Base-by-base conservation (phyloP, 352 stramenopile genomes). In the Pythium insidiosum region DNA sequence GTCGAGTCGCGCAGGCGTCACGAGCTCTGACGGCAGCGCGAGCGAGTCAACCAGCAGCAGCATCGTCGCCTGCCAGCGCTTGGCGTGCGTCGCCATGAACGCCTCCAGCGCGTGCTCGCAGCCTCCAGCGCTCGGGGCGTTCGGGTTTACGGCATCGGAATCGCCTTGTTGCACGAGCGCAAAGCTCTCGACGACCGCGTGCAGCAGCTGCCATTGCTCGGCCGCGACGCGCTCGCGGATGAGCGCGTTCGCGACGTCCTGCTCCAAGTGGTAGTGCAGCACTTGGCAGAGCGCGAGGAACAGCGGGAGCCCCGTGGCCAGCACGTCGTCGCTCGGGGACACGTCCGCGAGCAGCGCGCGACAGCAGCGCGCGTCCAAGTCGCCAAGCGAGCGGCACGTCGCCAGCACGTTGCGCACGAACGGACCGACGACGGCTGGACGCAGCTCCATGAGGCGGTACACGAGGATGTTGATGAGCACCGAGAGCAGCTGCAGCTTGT, bases 181-280 rank as follows among this genome's bases (percentile, higher is more conserved):
- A 47, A 82, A 85, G 50, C 71, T 85, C 33, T 56, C 49, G n/a
- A 87, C 71, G 21, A 91, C 83, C 23, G 77, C 60, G 37, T 62
- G 58, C 6, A 88, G 50, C 30, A 91, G 45, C 7, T 45, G 48
- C 62, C 64, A 75, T 52, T 91, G 71, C 53, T 88, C 71, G 9
- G 63, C 58, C 25, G 80, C 61, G 4, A 91, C 52, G 9, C 59
- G 68, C 36, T 73, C 39, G n/a, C 66, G 73, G 15, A 88, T 63
- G 23, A 80, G 51, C 40, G 74, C 54, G 46, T 76, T 58, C 12
- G 70, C 56, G 15, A 92, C 74, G 43, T 92, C 79, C 53, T 92
- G 79, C 41, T 92, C 79, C 13, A 92, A 70, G 56, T 88, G 79
- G 59, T 92, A 92, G 40, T 89, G 73, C 31, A 92, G 67, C 35